Base-by-base conservation (phyloP, 352 stramenopile species). In the Globisporangium cystogenes region DNA sequence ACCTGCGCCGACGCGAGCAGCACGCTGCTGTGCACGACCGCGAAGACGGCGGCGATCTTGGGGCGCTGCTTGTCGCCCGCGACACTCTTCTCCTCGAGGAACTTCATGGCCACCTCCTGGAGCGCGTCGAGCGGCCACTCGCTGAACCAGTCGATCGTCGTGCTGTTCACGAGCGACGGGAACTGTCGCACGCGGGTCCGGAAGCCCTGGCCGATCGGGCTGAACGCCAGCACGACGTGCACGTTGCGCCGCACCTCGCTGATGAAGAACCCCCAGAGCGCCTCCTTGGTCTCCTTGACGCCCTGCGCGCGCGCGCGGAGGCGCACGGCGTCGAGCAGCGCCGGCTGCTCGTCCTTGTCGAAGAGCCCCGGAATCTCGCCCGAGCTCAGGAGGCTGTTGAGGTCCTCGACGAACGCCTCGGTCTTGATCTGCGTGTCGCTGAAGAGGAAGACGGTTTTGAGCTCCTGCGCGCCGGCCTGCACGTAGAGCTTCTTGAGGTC, bases 341-440 rank as follows among this genome's bases (percentile, higher is more conserved):
- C 67, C 0, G 70, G 74, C 43, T 96, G 72, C 58, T 98, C 92
- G 45, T 98, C 92, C 58, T 96, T 96, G 27, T 88, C 82, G 58
- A 96, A 98, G 0, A 98, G 62, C 14, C 90, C 93, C 3, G 92
- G 92, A 26, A 98, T 90, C 62, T 97, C 87, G 10, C 92, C 92
- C 26, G 76, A 95, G 43, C 83, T 96, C 3, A 98, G 62, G 7
- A 98, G 91, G 49, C 97, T 98, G 68, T 96, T 98, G 1, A 98
- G 62, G 51, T 98, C 92, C 54, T 97, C 89, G 8, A 98, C 67
- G 52, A 98, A 98, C 23, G 69, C 86, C 53, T 97, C 90, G 40
- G 87, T 92, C 62, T 98, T 97, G 62, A 98, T 96, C 58, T 98
- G 89, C 7, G 82, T 98, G 51, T 98, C 92, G 46, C 87, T 98